phyloP scores from a whole-genome alignment of 1,284 basidiomycete species.

The Papiliotrema fonsecae region DNA sequence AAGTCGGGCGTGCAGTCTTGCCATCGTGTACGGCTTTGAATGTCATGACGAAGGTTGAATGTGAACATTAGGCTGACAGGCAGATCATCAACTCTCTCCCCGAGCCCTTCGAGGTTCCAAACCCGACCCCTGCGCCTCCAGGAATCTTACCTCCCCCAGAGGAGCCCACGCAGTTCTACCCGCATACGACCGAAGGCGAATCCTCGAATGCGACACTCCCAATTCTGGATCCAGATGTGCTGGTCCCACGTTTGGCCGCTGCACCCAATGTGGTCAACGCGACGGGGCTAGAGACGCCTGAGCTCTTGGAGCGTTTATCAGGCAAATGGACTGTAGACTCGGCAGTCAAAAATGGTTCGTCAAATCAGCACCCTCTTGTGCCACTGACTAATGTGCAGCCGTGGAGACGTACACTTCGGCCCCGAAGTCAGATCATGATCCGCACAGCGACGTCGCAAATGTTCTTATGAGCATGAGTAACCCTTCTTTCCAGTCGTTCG shows the following conservation, averaged over 20 bases:
- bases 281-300: constrained; percentile 59
- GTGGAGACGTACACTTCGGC: constrained; percentile 60
- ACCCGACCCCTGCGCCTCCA: constrained; percentile 10
- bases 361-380: background rate
- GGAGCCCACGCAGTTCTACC: constrained; percentile 33
- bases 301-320: constrained; percentile 56
- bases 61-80: constrained; percentile 4
- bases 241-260: constrained; percentile 56
- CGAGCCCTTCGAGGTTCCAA: constrained; percentile 40
- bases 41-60: background rate
- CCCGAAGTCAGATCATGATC: constrained; percentile 57
- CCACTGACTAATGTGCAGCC: constrained; percentile 44
- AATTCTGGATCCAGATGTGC: constrained; percentile 55
- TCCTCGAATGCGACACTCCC: constrained; percentile 26
- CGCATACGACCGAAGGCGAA: constrained; percentile 33
- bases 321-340: constrained; percentile 65
- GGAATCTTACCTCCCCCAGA: constrained; percentile 27
- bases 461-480: constrained; percentile 84
- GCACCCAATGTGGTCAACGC: constrained; percentile 58
- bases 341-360: constrained; percentile 71
- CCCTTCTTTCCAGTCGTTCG: constrained; percentile 71
- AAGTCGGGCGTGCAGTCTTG: constrained; percentile 16
- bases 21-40: background rate
- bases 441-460: constrained; percentile 70
- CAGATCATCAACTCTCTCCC: constrained; percentile 29